These are phyloP conservation scores for Gynochthodes officinalis DNA, from an alignment of 257 asterid species.

Conservation along the genomic window DNA sequence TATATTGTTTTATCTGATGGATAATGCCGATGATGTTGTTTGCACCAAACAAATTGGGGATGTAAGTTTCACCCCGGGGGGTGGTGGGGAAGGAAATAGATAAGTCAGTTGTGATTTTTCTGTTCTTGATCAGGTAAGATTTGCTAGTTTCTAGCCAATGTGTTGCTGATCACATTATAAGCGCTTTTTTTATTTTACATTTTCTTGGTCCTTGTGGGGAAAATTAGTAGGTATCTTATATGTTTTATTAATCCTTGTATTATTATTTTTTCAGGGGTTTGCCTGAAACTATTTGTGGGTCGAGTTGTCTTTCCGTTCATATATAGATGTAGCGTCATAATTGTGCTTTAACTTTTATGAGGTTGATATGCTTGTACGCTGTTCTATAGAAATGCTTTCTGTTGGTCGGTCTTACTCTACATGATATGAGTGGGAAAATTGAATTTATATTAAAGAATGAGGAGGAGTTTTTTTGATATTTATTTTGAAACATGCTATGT, in stretches of 20 bases:
- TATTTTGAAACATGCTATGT: constrained; percentile 18
- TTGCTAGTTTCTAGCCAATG: not conserved
- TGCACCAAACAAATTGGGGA: not conserved
- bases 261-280: not conserved
- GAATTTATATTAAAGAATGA: not conserved
- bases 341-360: not conserved
- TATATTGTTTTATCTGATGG: not conserved
- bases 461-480: not conserved
- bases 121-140: not conserved
- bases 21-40: not conserved
- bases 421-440: not conserved
- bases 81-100: not conserved
- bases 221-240: not conserved
- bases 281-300: not conserved
- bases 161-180: no score
- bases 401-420: not conserved
- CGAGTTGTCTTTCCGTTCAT: not conserved
- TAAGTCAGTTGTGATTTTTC: not conserved
- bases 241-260: not conserved
- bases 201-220: not conserved
- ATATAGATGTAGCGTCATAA: not conserved
- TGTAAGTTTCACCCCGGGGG: not conserved
- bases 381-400: not conserved
- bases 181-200: not conserved
- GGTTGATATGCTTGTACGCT: not conserved